phyloP scores from a whole-genome alignment of 345 rosid genomes.

The Corchorus capsularis region DNA sequence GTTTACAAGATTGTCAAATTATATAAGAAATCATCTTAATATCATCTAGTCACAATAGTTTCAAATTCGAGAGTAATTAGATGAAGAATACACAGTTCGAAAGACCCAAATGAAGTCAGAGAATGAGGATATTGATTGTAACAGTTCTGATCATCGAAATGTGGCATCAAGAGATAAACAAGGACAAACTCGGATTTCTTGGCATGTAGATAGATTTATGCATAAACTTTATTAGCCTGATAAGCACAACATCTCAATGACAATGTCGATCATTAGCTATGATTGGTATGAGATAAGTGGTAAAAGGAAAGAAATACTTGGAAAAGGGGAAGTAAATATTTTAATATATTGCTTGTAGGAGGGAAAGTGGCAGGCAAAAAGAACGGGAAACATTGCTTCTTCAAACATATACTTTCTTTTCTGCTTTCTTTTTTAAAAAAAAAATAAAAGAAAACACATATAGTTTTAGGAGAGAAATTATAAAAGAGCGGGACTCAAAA shows the following conservation, averaged over 20 bases:
- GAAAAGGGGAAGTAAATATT: not conserved
- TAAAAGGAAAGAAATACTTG: not conserved
- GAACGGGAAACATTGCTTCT: not conserved
- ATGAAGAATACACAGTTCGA: not conserved
- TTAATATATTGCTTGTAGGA: not conserved
- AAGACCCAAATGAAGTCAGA: not conserved
- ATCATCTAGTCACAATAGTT: slow-evolving; percentile 3
- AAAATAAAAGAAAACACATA: too few relatives aligned
- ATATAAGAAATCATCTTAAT: not conserved
- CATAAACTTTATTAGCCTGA: not conserved
- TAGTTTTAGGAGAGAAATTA: not conserved
- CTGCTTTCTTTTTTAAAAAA: too few relatives aligned
- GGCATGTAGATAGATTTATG: not conserved
- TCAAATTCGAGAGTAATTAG: not conserved
- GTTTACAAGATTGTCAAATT: not conserved
- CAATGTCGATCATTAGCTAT: not conserved
- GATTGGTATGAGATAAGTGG: not conserved
- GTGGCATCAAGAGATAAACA: not conserved
- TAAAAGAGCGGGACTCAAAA: too few relatives aligned
- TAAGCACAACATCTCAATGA: not conserved
- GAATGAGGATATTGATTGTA: not conserved
- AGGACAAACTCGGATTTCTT: not conserved
- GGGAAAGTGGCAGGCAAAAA: not conserved
- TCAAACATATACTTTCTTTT: too few relatives aligned
- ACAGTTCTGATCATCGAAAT: not conserved